A percentile compares a stretch with the other conserved stretches of the same genome.
These are phyloP conservation scores for Talaromyces albobiverticillius DNA, from an alignment of 2,329 filamentous ascomycete species.

Conservation along the genomic window DNA sequence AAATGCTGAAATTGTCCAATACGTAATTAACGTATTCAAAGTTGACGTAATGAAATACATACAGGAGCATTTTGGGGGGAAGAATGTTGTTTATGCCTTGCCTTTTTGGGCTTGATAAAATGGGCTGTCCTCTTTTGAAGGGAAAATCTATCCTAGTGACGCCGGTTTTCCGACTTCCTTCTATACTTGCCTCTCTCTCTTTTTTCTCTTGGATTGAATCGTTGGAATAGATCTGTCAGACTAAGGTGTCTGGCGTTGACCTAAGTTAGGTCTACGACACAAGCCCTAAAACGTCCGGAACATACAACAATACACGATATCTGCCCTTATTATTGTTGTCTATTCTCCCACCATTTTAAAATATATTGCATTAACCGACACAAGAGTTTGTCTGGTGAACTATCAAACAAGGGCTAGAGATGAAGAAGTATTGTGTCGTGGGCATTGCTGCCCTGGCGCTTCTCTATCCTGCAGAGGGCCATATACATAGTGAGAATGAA, in stretches of 20 bases:
- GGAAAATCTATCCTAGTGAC: background rate
- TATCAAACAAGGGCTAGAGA: background rate
- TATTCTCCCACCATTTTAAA: background rate
- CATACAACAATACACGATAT: too few relatives aligned
- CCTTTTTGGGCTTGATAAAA: background rate
- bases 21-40: too few relatives aligned
- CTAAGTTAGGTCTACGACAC: too few relatives aligned
- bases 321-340: background rate
- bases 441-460: slow-evolving; percentile 21
- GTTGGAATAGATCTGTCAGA: background rate
- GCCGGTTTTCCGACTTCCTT: slow-evolving; percentile 1
- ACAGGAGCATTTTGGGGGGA: too few relatives aligned
- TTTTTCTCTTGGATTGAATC: too few relatives aligned
- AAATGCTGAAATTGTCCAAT: too few relatives aligned
- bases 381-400: background rate
- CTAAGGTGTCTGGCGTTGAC: too few relatives aligned
- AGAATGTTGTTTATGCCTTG: slow-evolving; percentile 8
- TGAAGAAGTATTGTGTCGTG: slow-evolving; percentile 20
- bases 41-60: too few relatives aligned
- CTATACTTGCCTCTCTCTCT: background rate
- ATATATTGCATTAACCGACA: background rate
- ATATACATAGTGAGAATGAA: slow-evolving; percentile 23
- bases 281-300: background rate
- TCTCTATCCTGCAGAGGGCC: slow-evolving; percentile 19
- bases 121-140: background rate